phyloP scores from a whole-genome alignment of 176 grass and related monocot species.

The Bonia amplexicaulis region DNA sequence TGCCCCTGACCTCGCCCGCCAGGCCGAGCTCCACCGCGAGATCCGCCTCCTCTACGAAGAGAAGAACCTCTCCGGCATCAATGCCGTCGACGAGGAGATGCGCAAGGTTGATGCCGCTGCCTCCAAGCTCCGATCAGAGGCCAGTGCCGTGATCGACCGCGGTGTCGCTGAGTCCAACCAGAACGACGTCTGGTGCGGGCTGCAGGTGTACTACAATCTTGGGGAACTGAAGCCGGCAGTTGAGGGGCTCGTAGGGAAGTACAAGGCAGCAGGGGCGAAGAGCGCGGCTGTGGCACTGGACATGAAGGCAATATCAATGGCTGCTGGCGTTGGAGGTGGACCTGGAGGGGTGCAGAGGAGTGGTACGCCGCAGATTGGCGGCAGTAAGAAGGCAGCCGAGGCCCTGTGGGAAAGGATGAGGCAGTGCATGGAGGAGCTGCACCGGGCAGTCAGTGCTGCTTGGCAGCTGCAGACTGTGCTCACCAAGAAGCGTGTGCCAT shows the following conservation, averaged over 20 bases:
- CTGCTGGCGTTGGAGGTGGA: conserved; percentile 51
- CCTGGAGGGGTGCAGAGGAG: conserved; percentile 96
- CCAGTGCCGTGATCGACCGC: conserved; percentile 62
- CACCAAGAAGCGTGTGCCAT: conserved; percentile 89
- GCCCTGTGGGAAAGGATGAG: conserved; percentile 94
- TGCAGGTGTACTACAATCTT: conserved; percentile 96
- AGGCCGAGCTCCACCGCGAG: conserved; percentile 88
- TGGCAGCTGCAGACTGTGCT: conserved; percentile 96
- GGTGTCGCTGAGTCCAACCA: conserved; percentile 82
- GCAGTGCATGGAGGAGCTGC: conserved; percentile 86
- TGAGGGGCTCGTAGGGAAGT: conserved; percentile 63
- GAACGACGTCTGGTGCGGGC: conserved; percentile 91
- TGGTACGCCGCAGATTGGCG: conserved; percentile 86
- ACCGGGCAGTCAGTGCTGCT: conserved; percentile 65
- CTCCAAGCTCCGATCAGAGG: conserved; percentile 60
- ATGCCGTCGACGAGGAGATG: conserved; percentile 86
- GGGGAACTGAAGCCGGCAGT: conserved; percentile 83
- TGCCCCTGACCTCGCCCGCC: conserved; percentile 60
- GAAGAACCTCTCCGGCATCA: conserved; percentile 78
- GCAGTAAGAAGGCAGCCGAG: conserved; percentile 75
- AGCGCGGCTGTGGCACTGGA: conserved; percentile 71
- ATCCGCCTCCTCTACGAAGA: conserved; percentile 83
- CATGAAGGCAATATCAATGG: conserved; percentile 88
- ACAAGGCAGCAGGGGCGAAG: conserved; percentile 70
- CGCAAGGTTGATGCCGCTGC: conserved; percentile 59